Evolutionary conservation across 345 rosid species (phyloP).

Genomic region (Angophora floribunda): DNA sequence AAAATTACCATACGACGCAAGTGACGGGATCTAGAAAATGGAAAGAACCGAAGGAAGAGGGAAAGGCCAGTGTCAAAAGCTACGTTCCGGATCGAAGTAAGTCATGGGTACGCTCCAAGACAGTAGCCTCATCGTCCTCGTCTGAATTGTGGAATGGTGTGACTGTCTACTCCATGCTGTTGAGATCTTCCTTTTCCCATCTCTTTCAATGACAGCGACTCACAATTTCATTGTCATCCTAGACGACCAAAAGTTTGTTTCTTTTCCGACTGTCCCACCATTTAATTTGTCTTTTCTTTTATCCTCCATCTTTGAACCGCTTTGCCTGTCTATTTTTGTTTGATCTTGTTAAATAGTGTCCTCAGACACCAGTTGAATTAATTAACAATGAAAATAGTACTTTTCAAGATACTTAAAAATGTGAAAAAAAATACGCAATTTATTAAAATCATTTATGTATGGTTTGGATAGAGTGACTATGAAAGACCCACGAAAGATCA

Average conservation of each 20-base stretch:
- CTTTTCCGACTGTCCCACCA: not conserved
- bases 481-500: not conserved
- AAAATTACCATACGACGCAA: not conserved
- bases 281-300: not conserved
- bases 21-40: not conserved
- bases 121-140: not conserved
- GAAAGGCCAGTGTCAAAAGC: not conserved
- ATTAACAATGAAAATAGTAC: too few species aligned
- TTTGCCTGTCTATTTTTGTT: not conserved
- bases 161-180: not conserved
- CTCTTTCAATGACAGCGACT: not conserved
- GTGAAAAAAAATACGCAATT: not conserved
- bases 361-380: not conserved
- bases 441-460: not conserved
- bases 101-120: not conserved
- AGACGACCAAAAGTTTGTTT: not conserved
- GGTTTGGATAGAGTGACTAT: not conserved
- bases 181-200: not conserved
- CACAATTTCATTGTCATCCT: not conserved
- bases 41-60: not conserved
- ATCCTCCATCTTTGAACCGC: not conserved
- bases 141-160: not conserved
- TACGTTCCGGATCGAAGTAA: not conserved
- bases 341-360: not conserved
- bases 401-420: too few species aligned